phyloP scores from a whole-genome alignment of 2,329 filamentous ascomycete species.

The Nothomitra cinnamomea region DNA sequence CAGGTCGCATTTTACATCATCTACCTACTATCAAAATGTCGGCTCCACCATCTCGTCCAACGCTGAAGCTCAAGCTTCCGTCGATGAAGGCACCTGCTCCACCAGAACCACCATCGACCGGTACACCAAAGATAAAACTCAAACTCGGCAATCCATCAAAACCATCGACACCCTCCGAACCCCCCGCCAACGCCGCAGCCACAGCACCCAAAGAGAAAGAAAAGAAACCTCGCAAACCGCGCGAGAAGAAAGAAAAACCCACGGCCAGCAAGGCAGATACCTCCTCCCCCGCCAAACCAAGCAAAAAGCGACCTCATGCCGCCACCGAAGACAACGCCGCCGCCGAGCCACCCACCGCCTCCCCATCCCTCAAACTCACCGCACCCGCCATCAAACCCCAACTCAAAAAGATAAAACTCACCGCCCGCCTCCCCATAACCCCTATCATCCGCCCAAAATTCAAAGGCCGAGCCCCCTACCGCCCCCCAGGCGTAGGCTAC shows the following conservation, averaged over 20 bases:
- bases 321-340: slow-evolving; percentile 34
- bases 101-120: slow-evolving; percentile 10
- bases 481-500: slow-evolving; percentile 74
- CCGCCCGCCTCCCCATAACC: slow-evolving; percentile 23
- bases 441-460: slow-evolving; percentile 14
- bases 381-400: slow-evolving; percentile 18
- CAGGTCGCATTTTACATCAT: too few relatives aligned
- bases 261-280: slow-evolving; percentile 14
- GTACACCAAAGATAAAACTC: slow-evolving; percentile 24
- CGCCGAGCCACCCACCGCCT: slow-evolving; percentile 19
- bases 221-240: slow-evolving; percentile 40
- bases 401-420: slow-evolving; percentile 35
- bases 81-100: slow-evolving; percentile 9
- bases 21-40: slow-evolving; percentile 4
- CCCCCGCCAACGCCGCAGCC: slow-evolving; percentile 11
- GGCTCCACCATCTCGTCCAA: slow-evolving; percentile 9
- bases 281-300: slow-evolving; percentile 19
- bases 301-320: slow-evolving; percentile 37
- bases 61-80: slow-evolving; percentile 16
- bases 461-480: slow-evolving; percentile 49
- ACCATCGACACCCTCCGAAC: slow-evolving; percentile 15
- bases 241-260: slow-evolving; percentile 32
- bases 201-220: slow-evolving; percentile 12
- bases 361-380: too few relatives aligned
- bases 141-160: slow-evolving; percentile 22